phyloP scores from a whole-genome alignment of 1,139 yeast genomes.

The Saccharomycopsis phalli region DNA sequence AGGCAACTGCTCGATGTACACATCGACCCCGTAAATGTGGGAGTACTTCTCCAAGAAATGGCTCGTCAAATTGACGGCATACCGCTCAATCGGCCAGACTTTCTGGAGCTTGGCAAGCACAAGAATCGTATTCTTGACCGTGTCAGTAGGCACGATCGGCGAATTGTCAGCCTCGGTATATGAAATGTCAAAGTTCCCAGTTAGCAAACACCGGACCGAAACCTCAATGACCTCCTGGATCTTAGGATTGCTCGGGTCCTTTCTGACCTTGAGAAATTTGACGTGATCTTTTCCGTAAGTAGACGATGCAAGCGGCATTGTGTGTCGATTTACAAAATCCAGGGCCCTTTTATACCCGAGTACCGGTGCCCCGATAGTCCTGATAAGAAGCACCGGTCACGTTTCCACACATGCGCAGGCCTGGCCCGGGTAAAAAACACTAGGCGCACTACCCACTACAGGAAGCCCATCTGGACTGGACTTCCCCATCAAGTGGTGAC shows the following conservation, averaged over 20 bases:
- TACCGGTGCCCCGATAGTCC: no score
- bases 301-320: slow-evolving; percentile 33
- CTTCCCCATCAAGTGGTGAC: no score
- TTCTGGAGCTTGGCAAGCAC: slow-evolving; percentile 74
- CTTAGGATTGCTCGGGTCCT: slow-evolving; percentile 58
- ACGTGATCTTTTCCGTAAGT: slow-evolving; percentile 89
- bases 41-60: slow-evolving; percentile 70
- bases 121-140: slow-evolving; percentile 81
- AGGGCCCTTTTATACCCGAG: no score
- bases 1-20: slow-evolving; percentile 57
- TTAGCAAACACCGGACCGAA: slow-evolving; percentile 63
- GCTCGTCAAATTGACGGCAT: slow-evolving; percentile 75
- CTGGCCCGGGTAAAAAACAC: no score
- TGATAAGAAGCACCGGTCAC: no score
- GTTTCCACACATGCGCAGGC: no score
- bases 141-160: slow-evolving; percentile 88
- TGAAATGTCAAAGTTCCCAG: slow-evolving; percentile 68
- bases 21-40: slow-evolving; percentile 66
- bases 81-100: slow-evolving; percentile 84
- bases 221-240: slow-evolving; percentile 80
- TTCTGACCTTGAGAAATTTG: slow-evolving; percentile 79
- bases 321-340: no score
- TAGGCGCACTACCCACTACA: no score
- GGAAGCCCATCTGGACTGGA: no score
- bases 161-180: slow-evolving; percentile 84